Evolutionary conservation across 305 asterid species (phyloP).

Genomic region (Fraxinus dipetala): DNA sequence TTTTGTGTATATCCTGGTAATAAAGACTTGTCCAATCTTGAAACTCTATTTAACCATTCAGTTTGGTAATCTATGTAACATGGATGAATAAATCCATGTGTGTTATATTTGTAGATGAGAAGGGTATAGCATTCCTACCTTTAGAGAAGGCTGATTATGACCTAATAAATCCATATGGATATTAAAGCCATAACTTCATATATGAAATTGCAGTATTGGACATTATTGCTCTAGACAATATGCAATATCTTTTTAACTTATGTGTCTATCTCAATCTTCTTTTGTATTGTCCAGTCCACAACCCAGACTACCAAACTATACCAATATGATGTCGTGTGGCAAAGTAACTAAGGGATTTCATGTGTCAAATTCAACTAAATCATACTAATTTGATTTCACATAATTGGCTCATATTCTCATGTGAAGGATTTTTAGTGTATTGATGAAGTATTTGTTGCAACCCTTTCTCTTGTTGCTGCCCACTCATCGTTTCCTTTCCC

Average conservation of each 20-base stretch:
- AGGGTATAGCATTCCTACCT: background rate
- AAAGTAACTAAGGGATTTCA: background rate
- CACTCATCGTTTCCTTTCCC: background rate
- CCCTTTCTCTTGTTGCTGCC: background rate
- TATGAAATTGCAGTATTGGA: background rate
- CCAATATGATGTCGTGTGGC: background rate
- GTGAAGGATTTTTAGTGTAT: background rate
- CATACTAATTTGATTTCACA: background rate
- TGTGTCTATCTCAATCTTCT: background rate
- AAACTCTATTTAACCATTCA: background rate
- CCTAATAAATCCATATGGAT: background rate
- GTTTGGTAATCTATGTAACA: background rate
- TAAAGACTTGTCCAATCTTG: background rate
- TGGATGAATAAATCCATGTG: background rate
- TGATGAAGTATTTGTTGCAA: background rate
- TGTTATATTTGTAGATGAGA: background rate
- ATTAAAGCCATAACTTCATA: background rate
- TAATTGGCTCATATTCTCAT: background rate
- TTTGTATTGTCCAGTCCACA: background rate
- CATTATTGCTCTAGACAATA: background rate
- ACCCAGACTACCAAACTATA: background rate
- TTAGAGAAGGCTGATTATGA: background rate
- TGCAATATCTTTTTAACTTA: background rate
- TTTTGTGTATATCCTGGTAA: background rate
- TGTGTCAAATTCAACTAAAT: background rate